A percentile compares a stretch with the other conserved stretches of the same genome.
These are phyloP conservation scores for Rhizoclosmatium sp. DNA, from an alignment of 192 early-diverging fungal genomes.

Conservation along the genomic window DNA sequence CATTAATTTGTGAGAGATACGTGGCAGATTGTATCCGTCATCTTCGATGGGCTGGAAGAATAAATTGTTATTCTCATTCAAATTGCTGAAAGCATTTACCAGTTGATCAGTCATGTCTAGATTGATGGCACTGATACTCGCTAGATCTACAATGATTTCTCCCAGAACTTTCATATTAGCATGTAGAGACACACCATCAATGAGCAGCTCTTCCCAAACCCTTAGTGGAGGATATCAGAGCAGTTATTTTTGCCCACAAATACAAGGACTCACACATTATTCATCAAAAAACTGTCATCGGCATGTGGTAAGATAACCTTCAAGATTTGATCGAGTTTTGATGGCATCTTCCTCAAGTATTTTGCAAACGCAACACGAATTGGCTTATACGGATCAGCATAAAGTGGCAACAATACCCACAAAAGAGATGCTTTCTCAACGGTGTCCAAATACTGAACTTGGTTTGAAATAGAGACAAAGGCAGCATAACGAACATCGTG, in stretches of 20 bases:
- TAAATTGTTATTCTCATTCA: background rate
- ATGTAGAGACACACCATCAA: conserved; percentile 47
- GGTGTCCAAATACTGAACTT: conserved; percentile 48
- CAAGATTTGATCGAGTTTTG: conserved; percentile 41
- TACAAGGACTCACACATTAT: conserved; percentile 35
- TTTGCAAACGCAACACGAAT: conserved; percentile 56
- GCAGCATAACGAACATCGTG: conserved; percentile 47
- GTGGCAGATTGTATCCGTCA: conserved; percentile 61
- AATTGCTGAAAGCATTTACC: conserved; percentile 26
- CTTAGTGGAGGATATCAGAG: background rate
- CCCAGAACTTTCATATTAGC: conserved; percentile 52
- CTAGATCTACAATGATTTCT: conserved; percentile 51
- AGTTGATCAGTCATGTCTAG: conserved; percentile 36
- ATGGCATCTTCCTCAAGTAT: conserved; percentile 52
- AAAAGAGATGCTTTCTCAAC: conserved; percentile 42
- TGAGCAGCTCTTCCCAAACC: conserved; percentile 60
- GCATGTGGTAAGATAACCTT: conserved; percentile 55
- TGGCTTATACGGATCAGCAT: conserved; percentile 54
- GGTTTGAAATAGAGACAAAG: conserved; percentile 46
- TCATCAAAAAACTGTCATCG: conserved; percentile 56
- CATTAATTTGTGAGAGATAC: conserved; percentile 61
- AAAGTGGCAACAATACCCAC: conserved; percentile 63
- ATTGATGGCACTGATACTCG: conserved; percentile 32
- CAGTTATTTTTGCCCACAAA: background rate
- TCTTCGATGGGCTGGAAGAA: conserved; percentile 53